phyloP scores from a whole-genome alignment of 495 filamentous ascomycete genomes.

The Neurospora sp. region DNA sequence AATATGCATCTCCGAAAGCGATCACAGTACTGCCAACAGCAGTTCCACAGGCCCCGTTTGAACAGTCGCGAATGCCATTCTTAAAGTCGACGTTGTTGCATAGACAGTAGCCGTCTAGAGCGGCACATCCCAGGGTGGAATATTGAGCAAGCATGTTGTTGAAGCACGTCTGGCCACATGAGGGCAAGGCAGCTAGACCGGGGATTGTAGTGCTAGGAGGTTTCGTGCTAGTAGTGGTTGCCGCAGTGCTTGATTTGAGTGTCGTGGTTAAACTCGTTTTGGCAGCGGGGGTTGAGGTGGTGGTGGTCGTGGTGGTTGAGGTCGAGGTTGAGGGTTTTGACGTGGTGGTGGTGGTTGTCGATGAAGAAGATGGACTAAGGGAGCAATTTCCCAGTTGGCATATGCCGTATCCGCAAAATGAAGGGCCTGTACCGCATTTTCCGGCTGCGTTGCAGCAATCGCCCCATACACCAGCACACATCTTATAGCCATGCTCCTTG shows the following conservation, averaged over 20 bases:
- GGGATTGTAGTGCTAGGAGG: not conserved
- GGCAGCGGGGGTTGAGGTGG: too few species aligned
- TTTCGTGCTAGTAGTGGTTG: not conserved
- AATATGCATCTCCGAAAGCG: not conserved
- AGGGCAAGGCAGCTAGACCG: not conserved
- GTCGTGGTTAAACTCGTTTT: not conserved
- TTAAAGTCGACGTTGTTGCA: too few species aligned
- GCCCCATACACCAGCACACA: constrained; percentile 19
- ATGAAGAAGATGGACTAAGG: not conserved
- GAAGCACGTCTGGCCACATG: not conserved
- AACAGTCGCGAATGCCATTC: too few species aligned
- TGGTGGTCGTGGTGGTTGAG: too few species aligned
- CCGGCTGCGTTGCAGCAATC: constrained; percentile 21
- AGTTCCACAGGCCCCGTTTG: too few species aligned
- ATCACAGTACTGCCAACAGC: not conserved
- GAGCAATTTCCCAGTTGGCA: not conserved
- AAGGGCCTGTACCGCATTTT: constrained; percentile 11
- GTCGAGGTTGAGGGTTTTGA: not conserved
- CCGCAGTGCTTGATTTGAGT: not conserved
- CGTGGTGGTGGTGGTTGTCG: too few species aligned
- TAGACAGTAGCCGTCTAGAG: too few species aligned
- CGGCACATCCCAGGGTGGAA: too few species aligned
- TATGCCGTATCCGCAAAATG: not conserved
- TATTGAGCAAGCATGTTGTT: too few species aligned
- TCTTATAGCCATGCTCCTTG: constrained; percentile 4